A percentile compares a stretch with the other conserved stretches of the same genome.
Evolutionary conservation across 495 filamentous ascomycete genomes (phyloP).

Genomic region (Penicillium paradoxum): DNA sequence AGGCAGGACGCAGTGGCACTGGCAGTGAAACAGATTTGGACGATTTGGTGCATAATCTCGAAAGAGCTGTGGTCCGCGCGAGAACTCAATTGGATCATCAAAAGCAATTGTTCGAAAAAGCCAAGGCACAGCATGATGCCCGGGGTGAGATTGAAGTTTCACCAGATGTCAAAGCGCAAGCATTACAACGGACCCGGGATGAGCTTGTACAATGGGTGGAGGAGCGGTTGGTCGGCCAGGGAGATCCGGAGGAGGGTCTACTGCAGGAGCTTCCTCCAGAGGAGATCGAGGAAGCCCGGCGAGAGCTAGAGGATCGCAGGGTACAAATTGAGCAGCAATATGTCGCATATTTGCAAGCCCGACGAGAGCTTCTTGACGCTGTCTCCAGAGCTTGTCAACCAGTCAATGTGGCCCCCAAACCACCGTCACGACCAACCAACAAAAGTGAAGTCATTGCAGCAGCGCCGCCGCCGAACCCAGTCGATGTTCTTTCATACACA

Average conservation of each 20-base stretch:
- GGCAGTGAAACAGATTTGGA: constrained; percentile 30
- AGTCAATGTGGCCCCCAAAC: constrained; percentile 20
- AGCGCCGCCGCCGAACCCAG: constrained; percentile 14
- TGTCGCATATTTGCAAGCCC: constrained; percentile 32
- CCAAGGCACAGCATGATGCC: constrained; percentile 38
- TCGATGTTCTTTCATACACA: constrained; percentile 50
- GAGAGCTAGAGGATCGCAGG: constrained; percentile 35
- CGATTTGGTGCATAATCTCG: constrained; percentile 54
- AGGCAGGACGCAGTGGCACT: neutral
- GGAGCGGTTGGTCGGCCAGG: constrained; percentile 54
- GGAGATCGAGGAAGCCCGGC: constrained; percentile 35
- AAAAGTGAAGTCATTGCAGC: constrained; percentile 14
- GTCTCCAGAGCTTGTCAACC: constrained; percentile 37
- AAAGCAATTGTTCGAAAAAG: constrained; percentile 54
- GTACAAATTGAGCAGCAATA: constrained; percentile 49
- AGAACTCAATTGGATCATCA: constrained; percentile 58
- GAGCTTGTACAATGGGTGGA: constrained; percentile 72
- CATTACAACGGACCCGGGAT: constrained; percentile 52
- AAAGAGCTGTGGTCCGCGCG: constrained; percentile 59
- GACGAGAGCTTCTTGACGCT: constrained; percentile 36
- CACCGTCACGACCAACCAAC: constrained; percentile 25
- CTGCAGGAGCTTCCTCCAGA: constrained; percentile 33
- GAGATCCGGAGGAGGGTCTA: constrained; percentile 34
- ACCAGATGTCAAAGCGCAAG: constrained; percentile 37
- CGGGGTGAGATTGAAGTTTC: constrained; percentile 8